Percentiles rank a stretch among this genome's conserved stretches.
These are phyloP conservation scores for Colletotrichum phormii DNA, from an alignment of 2,329 filamentous ascomycete species.

Conservation along the genomic window DNA sequence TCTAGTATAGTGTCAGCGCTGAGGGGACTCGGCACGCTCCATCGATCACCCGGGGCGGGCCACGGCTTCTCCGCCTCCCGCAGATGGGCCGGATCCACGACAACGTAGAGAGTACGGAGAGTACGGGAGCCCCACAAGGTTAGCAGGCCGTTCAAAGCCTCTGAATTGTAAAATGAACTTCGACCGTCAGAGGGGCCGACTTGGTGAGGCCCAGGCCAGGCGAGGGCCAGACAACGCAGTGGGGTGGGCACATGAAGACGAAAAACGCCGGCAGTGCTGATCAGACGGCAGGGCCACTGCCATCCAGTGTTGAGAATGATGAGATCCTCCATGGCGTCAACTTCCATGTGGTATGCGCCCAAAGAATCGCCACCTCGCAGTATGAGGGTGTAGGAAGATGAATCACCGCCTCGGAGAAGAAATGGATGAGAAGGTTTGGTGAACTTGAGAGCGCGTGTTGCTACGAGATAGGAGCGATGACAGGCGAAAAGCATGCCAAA, in stretches of 20 bases:
- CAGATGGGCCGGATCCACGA: constrained; percentile 12
- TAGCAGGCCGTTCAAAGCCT: constrained; percentile 5
- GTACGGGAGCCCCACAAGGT: not conserved
- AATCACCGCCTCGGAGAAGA: not conserved
- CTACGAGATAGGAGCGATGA: constrained; percentile 7
- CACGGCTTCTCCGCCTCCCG: constrained; percentile 5
- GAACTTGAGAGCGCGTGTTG: not conserved
- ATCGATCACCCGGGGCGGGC: not conserved
- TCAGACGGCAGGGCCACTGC: constrained; percentile 17
- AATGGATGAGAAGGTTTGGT: not conserved
- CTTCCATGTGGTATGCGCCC: not conserved
- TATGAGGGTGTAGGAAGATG: not conserved
- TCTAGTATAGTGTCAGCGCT: not conserved
- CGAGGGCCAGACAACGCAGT: constrained; percentile 3
- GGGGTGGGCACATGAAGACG: constrained; percentile 4
- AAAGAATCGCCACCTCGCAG: not conserved
- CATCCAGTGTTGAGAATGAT: constrained; percentile 1
- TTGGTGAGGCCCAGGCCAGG: constrained; percentile 1
- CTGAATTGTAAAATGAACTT: not conserved
- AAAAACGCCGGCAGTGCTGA: constrained; percentile 8
- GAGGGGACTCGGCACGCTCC: not conserved
- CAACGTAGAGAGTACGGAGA: not conserved
- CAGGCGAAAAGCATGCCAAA: constrained; percentile 7
- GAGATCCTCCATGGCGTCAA: constrained; percentile 2
- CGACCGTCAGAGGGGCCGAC: not conserved